A percentile compares a stretch with the other conserved stretches of the same genome.
These are phyloP conservation scores for Vitellaria paradoxa DNA, from an alignment of 179 eudicot genomes.

Conservation along the genomic window DNA sequence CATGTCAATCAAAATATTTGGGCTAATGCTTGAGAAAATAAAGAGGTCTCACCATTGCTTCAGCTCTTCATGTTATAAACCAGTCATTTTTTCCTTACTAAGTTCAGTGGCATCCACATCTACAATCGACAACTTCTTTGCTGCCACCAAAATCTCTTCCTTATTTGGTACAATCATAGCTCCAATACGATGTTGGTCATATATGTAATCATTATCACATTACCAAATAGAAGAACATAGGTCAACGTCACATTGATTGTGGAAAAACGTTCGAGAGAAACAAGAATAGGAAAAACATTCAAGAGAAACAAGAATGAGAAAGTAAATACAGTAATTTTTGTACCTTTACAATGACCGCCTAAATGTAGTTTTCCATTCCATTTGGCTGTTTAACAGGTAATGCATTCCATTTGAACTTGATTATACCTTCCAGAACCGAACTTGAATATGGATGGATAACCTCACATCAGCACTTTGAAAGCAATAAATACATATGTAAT, in stretches of 20 bases:
- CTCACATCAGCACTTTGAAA: too few species aligned
- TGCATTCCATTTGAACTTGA: too few species aligned
- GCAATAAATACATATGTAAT: too few species aligned
- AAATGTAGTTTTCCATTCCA: too few species aligned
- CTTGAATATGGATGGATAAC: too few species aligned
- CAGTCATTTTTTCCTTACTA: constrained; percentile 44
- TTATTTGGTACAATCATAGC: constrained; percentile 88
- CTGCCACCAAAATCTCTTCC: constrained; percentile 60
- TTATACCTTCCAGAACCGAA: too few species aligned
- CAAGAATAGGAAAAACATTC: constrained; percentile 1
- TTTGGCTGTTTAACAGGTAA: too few species aligned
- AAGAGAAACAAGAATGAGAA: too few species aligned
- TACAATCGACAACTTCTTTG: constrained; percentile 42
- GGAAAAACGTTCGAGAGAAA: not conserved
- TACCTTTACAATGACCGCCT: too few species aligned
- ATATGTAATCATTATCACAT: constrained; percentile 11
- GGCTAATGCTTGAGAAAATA: too few species aligned
- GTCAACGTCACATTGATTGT: not conserved
- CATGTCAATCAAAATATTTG: too few species aligned
- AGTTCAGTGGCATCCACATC: constrained; percentile 48
- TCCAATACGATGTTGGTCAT: constrained; percentile 94
- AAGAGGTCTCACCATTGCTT: constrained; percentile 52
- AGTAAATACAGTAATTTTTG: too few species aligned
- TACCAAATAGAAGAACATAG: not conserved
- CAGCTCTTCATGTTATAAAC: constrained; percentile 57